Evolutionary conservation across 148 eudicot species (phyloP).

Genomic region (Linanthus parryae): DNA sequence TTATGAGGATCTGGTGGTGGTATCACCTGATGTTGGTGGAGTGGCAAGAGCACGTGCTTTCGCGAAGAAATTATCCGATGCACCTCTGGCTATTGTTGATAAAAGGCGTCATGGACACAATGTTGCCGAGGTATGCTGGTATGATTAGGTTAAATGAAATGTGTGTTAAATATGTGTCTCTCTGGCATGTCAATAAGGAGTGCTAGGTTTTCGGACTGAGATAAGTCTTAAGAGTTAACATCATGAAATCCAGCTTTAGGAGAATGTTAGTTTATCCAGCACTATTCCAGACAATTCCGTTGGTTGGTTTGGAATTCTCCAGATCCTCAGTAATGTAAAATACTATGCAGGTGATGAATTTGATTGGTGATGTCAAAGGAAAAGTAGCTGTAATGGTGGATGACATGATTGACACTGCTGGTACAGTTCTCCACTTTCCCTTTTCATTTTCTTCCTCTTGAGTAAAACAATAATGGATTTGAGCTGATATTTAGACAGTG

Average conservation of each 20-base stretch:
- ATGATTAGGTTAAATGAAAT: too few relatives aligned
- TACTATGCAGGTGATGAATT: slow-evolving; percentile 74
- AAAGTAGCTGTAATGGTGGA: slow-evolving; percentile 98
- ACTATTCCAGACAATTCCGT: neutral
- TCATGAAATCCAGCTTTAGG: too few relatives aligned
- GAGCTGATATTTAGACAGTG: too few relatives aligned
- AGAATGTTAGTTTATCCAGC: too few relatives aligned
- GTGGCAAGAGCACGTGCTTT: slow-evolving; percentile 98
- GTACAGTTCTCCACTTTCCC: slow-evolving; percentile 15
- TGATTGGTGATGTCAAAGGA: slow-evolving; percentile 96
- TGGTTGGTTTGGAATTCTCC: neutral
- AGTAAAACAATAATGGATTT: neutral
- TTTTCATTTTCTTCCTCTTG: neutral
- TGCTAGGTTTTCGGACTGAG: too few relatives aligned
- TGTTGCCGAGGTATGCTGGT: slow-evolving; percentile 80
- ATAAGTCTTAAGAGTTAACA: too few relatives aligned
- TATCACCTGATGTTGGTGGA: slow-evolving; percentile 98
- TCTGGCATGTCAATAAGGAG: too few relatives aligned
- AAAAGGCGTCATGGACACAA: slow-evolving; percentile 95
- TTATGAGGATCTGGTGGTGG: slow-evolving; percentile 82
- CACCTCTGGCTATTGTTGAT: slow-evolving; percentile 95
- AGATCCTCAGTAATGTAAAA: neutral
- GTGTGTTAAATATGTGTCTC: too few relatives aligned
- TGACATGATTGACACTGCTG: slow-evolving; percentile 99
- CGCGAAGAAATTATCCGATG: slow-evolving; percentile 94